Evolutionary conservation across 2,329 filamentous ascomycete genomes (phyloP).

Genomic region (Aureobasidium lini): DNA sequence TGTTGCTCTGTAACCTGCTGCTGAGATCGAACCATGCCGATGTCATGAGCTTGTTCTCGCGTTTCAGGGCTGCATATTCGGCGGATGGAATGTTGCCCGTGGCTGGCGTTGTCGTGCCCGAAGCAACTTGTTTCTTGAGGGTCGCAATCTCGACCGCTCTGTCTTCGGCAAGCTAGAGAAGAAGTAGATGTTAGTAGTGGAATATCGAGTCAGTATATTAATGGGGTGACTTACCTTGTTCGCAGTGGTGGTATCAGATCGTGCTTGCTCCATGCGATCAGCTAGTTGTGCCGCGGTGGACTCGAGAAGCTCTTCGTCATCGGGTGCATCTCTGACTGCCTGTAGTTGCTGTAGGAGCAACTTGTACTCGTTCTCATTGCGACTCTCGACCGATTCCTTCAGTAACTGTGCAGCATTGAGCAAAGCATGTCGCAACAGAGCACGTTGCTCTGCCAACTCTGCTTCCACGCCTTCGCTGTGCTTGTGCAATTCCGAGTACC

Average conservation of each 20-base stretch:
- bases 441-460: slow-evolving; percentile 19
- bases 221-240: slow-evolving; percentile 4
- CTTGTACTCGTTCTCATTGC: slow-evolving; percentile 19
- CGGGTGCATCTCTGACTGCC: slow-evolving; percentile 14
- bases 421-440: slow-evolving; percentile 21
- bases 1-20: slow-evolving; percentile 72
- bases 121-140: slow-evolving; percentile 14
- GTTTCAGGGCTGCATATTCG: slow-evolving; percentile 61
- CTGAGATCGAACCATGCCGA: slow-evolving; percentile 84
- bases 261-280: slow-evolving; percentile 16
- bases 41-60: slow-evolving; percentile 70
- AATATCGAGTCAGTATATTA: neutral
- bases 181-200: neutral
- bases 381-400: slow-evolving; percentile 16
- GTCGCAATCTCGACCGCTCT: neutral
- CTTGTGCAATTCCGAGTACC: slow-evolving; percentile 18
- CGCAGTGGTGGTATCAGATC: slow-evolving; percentile 5
- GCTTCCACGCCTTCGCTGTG: slow-evolving; percentile 19
- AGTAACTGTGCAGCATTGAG: slow-evolving; percentile 14
- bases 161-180: slow-evolving; percentile 10
- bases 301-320: slow-evolving; percentile 13
- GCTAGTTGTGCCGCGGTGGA: slow-evolving; percentile 15
- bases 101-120: neutral
- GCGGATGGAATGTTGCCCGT: neutral
- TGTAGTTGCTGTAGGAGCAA: slow-evolving; percentile 18